Evolutionary conservation across 208 protist species (phyloP), one percentile per base, ranked within the genome.

Genomic region (Trypanosoma rangeli): DNA sequence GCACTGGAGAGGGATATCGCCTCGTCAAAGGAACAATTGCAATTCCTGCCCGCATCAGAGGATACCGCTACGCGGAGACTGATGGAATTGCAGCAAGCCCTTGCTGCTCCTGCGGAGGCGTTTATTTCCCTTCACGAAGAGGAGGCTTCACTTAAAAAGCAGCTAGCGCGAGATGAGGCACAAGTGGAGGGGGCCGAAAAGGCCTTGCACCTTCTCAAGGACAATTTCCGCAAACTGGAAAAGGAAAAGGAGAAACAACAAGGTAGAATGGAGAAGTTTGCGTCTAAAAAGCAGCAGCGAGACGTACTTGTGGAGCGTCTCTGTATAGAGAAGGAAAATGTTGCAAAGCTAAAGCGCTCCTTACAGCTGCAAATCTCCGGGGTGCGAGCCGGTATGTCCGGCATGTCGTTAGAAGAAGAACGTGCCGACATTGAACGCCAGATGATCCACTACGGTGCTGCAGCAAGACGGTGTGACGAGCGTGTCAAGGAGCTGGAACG

Each of bases 351-450:
- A n/a, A 86, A 87, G 72, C 74, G 80, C 24, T 76, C 81, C 5
- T 76, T 97, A 33, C 82, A 90, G 66, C 79, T 97, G 13, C 67
- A 90, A 26, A 76, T 85, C 42, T 87, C 87, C 24, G 92, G 92
- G 42, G 87, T 97, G 28, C 82, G 83, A 42, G 92, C 85, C 7
- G 88, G 87, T n/a, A 71, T 76, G 24, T 84, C 83, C 24, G 92
- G 92, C 37, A 61, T 93, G 56, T 94, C 89, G 0, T 74, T 97
- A 39, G 87, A 83, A 53, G 87, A 94, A 64, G 86, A 97, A 70
- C 78, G 82, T 18, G 78, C 73, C 28, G 64, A 86, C 58, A 73
- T 93, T 20, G 85, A 95, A 16, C 62, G 82, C 50, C 69, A 94
- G 54, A 64, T 88, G 20, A 85, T 94, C 63, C 76, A 86, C 33